Conservation (phyloP, 73 alveolate species). For the Breviolum minutum region DNA sequence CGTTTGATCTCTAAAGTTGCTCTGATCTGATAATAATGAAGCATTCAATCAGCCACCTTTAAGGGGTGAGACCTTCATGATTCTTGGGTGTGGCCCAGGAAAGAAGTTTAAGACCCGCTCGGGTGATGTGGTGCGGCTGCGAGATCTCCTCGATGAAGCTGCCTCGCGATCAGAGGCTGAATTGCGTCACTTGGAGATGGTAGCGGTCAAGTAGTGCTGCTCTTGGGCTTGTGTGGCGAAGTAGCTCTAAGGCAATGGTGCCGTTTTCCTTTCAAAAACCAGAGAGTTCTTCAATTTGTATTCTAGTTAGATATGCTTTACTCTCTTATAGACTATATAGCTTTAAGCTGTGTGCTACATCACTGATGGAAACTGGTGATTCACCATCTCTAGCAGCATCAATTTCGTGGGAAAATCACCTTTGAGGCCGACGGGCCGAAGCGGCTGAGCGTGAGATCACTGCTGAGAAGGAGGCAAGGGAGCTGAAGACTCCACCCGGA, state of each 20-base stretch:
- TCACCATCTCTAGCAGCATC: too few species aligned
- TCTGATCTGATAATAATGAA: too few species aligned
- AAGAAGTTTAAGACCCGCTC: constrained; percentile 99
- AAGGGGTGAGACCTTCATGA: background rate
- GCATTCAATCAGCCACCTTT: too few species aligned
- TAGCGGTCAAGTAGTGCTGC: background rate
- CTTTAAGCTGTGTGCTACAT: too few species aligned
- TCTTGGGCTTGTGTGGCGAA: too few species aligned
- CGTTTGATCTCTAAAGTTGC: too few species aligned
- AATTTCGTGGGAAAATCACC: background rate
- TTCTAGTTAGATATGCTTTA: too few species aligned
- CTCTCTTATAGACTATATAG: too few species aligned
- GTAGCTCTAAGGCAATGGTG: background rate
- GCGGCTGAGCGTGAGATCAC: constrained; percentile 3
- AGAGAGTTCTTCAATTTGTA: background rate
- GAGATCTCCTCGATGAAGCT: constrained; percentile 99
- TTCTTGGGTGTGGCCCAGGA: constrained; percentile 32
- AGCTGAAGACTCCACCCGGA: too few species aligned
- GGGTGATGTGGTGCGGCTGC: constrained; percentile 99
- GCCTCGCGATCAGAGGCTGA: constrained; percentile 98
- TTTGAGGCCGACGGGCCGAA: background rate
- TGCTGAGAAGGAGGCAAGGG: too few species aligned
- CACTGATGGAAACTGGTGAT: too few species aligned
- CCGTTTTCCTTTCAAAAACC: background rate
- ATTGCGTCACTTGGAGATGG: constrained; percentile 26